Percentiles rank a stretch among this genome's conserved stretches.
These are phyloP conservation scores for Teunomyces panamensis DNA, from an alignment of 805 yeast genomes.

Conservation along the genomic window DNA sequence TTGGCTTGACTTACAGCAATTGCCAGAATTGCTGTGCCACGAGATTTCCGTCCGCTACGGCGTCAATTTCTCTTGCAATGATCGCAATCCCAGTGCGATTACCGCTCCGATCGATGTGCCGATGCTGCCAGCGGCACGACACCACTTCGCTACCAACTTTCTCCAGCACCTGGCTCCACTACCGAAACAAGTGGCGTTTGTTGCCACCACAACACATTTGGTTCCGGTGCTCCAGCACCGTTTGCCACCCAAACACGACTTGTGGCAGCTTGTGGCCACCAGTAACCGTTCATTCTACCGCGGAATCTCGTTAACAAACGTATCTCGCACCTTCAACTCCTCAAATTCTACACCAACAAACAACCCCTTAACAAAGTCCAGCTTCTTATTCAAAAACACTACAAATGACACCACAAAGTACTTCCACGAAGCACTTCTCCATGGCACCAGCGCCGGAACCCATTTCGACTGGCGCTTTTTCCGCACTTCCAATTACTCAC, in stretches of 20 bases:
- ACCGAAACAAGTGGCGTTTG: too few species aligned
- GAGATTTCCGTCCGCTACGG: background rate
- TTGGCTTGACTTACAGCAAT: slow-evolving; percentile 14
- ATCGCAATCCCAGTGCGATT: background rate
- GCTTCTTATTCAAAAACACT: background rate
- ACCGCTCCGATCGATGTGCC: background rate
- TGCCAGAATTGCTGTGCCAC: background rate
- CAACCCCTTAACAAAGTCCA: background rate
- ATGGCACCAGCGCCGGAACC: slow-evolving; percentile 19
- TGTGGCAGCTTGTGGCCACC: too few species aligned
- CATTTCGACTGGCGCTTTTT: slow-evolving; percentile 40
- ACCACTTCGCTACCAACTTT: too few species aligned
- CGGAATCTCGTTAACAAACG: too few species aligned
- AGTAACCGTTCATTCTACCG: too few species aligned
- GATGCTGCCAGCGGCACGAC: background rate
- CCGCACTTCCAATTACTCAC: slow-evolving; percentile 15
- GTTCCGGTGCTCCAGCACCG: too few species aligned
- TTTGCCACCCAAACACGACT: too few species aligned
- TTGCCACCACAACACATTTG: too few species aligned
- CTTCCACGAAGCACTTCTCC: slow-evolving; percentile 40
- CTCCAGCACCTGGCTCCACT: too few species aligned
- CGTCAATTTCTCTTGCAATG: background rate
- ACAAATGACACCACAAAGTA: slow-evolving; percentile 19
- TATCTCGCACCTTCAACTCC: background rate
- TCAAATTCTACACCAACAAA: background rate